These are phyloP conservation scores for Kwoniella dendrophila DNA, from an alignment of 768 basidiomycete genomes.

Conservation along the genomic window DNA sequence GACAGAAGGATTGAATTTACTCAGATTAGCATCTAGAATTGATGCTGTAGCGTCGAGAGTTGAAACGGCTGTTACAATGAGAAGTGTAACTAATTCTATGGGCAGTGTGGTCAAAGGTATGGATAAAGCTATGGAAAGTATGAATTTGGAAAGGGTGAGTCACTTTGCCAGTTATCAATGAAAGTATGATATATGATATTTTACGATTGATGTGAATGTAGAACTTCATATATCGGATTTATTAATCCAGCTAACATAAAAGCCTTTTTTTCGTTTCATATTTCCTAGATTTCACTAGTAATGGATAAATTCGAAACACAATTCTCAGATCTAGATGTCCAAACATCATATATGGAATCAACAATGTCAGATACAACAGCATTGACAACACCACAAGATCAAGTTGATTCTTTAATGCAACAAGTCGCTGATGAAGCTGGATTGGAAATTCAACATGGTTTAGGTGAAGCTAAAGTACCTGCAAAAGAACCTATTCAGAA, in stretches of 20 bases:
- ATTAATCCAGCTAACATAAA: no score
- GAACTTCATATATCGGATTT: no score
- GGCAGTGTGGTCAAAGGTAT: constrained; percentile 93
- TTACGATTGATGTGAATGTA: no score
- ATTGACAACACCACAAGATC: constrained; percentile 91
- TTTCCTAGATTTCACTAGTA: constrained; percentile 86
- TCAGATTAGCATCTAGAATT: constrained; percentile 85
- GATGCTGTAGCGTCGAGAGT: constrained; percentile 96
- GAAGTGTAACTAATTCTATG: constrained; percentile 89
- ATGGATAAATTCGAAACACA: constrained; percentile 99
- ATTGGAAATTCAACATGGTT: constrained; percentile 89
- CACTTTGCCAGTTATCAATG: background rate
- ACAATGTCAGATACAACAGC: constrained; percentile 93
- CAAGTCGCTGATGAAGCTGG: constrained; percentile 97
- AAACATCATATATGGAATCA: constrained; percentile 97
- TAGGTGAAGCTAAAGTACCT: constrained; percentile 65
- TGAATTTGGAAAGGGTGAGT: constrained; percentile 94
- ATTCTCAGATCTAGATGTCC: constrained; percentile 95
- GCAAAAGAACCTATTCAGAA: constrained; percentile 61
- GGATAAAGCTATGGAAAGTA: constrained; percentile 98
- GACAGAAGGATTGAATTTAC: constrained; percentile 85
- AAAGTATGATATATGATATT: background rate
- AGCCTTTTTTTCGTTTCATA: no score
- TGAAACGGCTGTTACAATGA: constrained; percentile 98
- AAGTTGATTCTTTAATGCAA: constrained; percentile 86